Percentiles rank a stretch among this genome's conserved stretches.
Conservation (phyloP, 495 filamentous ascomycete species). For the Trypethelium eluteriae region DNA sequence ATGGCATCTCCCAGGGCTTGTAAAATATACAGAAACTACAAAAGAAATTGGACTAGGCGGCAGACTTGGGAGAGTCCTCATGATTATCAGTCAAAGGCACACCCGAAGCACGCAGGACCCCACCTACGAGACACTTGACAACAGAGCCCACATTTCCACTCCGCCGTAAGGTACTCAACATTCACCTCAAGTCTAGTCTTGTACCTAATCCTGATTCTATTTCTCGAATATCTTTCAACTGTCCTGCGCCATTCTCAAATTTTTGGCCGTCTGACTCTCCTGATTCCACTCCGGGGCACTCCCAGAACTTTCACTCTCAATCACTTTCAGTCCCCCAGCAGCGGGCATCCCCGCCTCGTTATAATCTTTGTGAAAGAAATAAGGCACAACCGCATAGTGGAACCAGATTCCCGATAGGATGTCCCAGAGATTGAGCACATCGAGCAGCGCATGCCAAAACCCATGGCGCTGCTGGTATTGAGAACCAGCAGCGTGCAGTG, state of each 20-base stretch:
- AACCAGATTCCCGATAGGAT: slow-evolving; percentile 16
- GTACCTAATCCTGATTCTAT: background rate
- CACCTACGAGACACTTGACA: no score
- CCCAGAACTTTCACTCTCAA: background rate
- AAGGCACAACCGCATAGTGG: slow-evolving; percentile 10
- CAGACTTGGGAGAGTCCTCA: no score
- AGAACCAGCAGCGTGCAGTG: background rate
- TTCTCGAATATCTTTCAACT: background rate
- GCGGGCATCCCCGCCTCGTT: background rate
- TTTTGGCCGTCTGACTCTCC: background rate
- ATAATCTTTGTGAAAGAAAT: background rate
- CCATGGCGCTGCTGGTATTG: slow-evolving; percentile 15
- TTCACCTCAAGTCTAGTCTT: no score
- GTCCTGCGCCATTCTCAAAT: slow-evolving; percentile 2
- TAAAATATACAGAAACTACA: no score
- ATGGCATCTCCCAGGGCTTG: no score
- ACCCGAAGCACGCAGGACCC: no score
- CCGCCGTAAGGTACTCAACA: no score
- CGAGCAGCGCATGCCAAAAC: slow-evolving; percentile 12
- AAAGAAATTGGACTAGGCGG: no score
- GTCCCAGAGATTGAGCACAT: slow-evolving; percentile 15
- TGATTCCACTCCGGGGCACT: background rate
- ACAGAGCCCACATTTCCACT: no score
- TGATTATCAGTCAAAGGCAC: no score
- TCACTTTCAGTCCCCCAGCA: background rate